Evolutionary conservation across 2,329 filamentous ascomycete genomes (phyloP), one percentile per base, ranked within the genome.

Genomic region (Drechslerella coelobrocha): DNA sequence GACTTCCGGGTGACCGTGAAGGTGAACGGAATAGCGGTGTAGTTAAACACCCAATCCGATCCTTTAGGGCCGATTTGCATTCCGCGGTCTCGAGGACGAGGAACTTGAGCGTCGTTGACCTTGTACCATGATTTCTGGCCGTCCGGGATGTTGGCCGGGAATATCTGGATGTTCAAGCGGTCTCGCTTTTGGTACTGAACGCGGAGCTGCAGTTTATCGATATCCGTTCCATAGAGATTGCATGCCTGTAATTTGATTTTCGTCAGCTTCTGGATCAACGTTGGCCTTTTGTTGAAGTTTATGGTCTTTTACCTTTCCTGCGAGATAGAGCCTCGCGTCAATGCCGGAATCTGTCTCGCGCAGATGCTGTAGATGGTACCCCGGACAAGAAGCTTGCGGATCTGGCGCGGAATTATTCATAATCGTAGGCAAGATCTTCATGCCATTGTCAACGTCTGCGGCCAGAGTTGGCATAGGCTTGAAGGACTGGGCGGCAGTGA

Each of bases 211-310:
- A 95, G 80, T 2, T 83, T 80, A 23, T 87, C 82, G 26, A 95
- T 81, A 76, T 95, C 91, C 6, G 83, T 88, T 0, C 91, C 91
- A 73, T 93, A 95, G 21, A 86, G 84, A 78, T 93, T 89, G 81
- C 91, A 94, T 27, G 57, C 57, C 60, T 45, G 10, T 53, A 54
- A 24, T 34, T 47, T 6, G 39, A 24, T n/a, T 29, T 47, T 43
- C 19, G 48, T 43, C 6, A 53, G 24, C 23, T 17, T 24, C 4
- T 37, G 19, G 2, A 17, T 19, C 7, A 21, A 48, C 14, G 27
- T 55, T 55, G n/a, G n/a, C n/a, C n/a, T 12, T 34, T 12, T 27
- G 14, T 26, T 1, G 14, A 24, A 29, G 14, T 26, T 43, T 51
- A 23, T 2, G 10, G 6, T 37, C 7, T 9, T 37, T 24, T 73